Evolutionary conservation across 1,284 basidiomycete species (phyloP).

Genomic region (Grifola frondosa): DNA sequence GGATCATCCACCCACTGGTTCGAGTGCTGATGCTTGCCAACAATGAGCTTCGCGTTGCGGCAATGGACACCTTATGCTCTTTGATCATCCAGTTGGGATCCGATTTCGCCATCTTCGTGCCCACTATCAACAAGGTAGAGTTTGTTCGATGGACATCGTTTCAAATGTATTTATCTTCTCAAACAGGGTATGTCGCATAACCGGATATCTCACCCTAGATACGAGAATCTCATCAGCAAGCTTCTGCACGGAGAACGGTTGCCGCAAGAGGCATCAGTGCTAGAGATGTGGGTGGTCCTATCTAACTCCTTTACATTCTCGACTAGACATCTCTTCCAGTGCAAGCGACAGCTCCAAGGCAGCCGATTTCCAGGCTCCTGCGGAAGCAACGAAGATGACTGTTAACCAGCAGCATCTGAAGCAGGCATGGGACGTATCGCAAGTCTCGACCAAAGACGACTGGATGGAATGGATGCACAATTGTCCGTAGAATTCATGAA

Average conservation of each 20-base stretch:
- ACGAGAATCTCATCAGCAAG: constrained; percentile 88
- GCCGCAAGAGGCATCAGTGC: constrained; percentile 68
- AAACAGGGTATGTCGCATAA: constrained; percentile 74
- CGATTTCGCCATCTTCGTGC: constrained; percentile 97
- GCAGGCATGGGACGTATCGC: constrained; percentile 93
- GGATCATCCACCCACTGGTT: constrained; percentile 95
- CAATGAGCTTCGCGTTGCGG: constrained; percentile 83
- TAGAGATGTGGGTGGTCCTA: constrained; percentile 37
- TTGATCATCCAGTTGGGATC: constrained; percentile 92
- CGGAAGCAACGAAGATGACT: constrained; percentile 84
- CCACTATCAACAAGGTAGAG: constrained; percentile 93
- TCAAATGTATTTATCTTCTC: background rate
- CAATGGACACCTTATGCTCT: constrained; percentile 94
- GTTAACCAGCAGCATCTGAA: constrained; percentile 99
- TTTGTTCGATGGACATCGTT: background rate
- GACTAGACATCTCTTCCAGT: constrained; percentile 29
- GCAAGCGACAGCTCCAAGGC: constrained; percentile 58
- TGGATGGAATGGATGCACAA: constrained; percentile 97
- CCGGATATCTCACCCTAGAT: constrained; percentile 81
- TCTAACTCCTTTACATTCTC: background rate
- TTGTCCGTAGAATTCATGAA: constrained; percentile 97
- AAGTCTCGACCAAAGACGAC: constrained; percentile 80
- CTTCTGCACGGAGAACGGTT: constrained; percentile 91
- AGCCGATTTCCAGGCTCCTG: constrained; percentile 73
- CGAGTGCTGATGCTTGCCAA: constrained; percentile 80